A percentile compares a stretch with the other conserved stretches of the same genome.
Evolutionary conservation across 768 basidiomycete species (phyloP).

Genomic region (Cystoderma amianthinum): DNA sequence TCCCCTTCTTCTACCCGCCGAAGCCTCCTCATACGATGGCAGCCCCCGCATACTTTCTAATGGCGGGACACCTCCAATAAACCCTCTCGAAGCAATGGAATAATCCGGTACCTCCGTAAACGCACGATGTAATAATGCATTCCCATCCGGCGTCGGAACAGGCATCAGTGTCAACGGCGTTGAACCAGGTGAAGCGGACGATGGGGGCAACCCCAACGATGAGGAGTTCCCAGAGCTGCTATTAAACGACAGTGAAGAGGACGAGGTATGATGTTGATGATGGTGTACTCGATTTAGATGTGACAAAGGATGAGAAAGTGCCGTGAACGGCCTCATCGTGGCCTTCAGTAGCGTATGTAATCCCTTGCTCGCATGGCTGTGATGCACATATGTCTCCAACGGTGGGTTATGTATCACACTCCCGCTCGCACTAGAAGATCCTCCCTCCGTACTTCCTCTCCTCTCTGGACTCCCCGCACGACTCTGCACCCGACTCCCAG

Average conservation of each 20-base stretch:
- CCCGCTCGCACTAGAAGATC: slow-evolving; percentile 2
- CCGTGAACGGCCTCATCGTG: slow-evolving; percentile 58
- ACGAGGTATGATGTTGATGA: no score
- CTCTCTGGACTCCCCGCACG: slow-evolving; percentile 58
- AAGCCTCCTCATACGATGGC: slow-evolving; percentile 84
- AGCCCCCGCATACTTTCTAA: slow-evolving; percentile 67
- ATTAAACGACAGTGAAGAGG: no score
- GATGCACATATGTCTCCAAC: slow-evolving; percentile 45
- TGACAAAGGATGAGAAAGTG: slow-evolving; percentile 22
- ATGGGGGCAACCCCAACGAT: no score
- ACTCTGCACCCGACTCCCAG: slow-evolving; percentile 29
- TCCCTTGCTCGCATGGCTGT: slow-evolving; percentile 42
- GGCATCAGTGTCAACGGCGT: no score
- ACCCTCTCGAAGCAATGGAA: slow-evolving; percentile 75
- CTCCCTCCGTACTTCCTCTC: slow-evolving; percentile 8
- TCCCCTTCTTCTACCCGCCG: no score
- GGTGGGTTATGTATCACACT: slow-evolving; percentile 6
- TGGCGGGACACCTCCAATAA: slow-evolving; percentile 89
- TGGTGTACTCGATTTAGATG: no score
- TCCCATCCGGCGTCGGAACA: slow-evolving; percentile 11
- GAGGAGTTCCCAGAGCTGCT: no score
- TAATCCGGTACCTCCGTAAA: slow-evolving; percentile 85
- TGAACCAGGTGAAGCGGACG: no score
- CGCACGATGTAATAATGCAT: slow-evolving; percentile 46
- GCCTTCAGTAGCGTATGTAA: slow-evolving; percentile 45